These are phyloP conservation scores for Tremellales sp. DNA, from an alignment of 1,284 basidiomycete genomes.

Conservation along the genomic window DNA sequence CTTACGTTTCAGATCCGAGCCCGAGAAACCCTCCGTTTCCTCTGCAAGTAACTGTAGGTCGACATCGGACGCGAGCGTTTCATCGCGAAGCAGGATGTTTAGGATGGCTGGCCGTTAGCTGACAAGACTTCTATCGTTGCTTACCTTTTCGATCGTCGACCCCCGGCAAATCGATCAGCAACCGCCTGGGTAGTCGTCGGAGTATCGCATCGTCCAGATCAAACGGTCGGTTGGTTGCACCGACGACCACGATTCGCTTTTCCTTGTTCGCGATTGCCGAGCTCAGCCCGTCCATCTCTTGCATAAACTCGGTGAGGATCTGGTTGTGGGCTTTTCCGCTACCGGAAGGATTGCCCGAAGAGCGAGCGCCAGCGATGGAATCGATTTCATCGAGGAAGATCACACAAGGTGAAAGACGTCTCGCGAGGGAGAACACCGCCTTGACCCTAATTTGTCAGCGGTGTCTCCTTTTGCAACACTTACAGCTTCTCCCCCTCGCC, in stretches of 20 bases:
- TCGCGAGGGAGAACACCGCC: conserved; percentile 83
- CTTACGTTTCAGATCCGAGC: conserved; percentile 89
- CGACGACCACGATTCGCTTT: conserved; percentile 84
- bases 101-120: conserved; percentile 63
- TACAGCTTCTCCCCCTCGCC: conserved; percentile 89
- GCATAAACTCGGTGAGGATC: conserved; percentile 77
- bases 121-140: conserved; percentile 18
- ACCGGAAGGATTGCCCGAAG: conserved; percentile 74
- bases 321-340: conserved; percentile 69
- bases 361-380: conserved; percentile 83
- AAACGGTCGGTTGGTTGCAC: conserved; percentile 76
- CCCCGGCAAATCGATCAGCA: conserved; percentile 80
- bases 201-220: conserved; percentile 57
- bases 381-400: conserved; percentile 97
- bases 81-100: conserved; percentile 73
- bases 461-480: conserved; percentile 10
- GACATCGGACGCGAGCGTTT: conserved; percentile 65
- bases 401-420: conserved; percentile 83
- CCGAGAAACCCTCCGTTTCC: conserved; percentile 80
- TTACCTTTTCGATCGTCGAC: conserved; percentile 73
- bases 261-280: conserved; percentile 62
- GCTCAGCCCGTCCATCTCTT: conserved; percentile 92
- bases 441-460: conserved; percentile 54
- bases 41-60: conserved; percentile 63
- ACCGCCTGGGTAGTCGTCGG: conserved; percentile 71